These are phyloP conservation scores for Gentiana macrophylla DNA, from an alignment of 257 asterid species.

Conservation along the genomic window DNA sequence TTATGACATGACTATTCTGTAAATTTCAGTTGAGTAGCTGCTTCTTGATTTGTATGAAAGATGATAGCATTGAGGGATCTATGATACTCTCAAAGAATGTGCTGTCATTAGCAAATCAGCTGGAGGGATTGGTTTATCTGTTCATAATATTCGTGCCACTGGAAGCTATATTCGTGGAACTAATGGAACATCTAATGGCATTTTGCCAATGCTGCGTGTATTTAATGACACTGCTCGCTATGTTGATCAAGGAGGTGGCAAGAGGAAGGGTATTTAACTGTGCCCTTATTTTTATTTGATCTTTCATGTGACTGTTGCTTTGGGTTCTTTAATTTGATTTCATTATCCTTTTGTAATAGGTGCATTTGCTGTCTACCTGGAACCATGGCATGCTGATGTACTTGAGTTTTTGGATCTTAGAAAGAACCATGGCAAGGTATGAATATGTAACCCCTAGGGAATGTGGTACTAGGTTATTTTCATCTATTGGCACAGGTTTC, in stretches of 20 bases:
- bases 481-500: too few relatives aligned
- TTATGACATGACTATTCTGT: conserved; percentile 3
- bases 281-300: not conserved
- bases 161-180: conserved; percentile 99
- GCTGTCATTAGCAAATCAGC: conserved; percentile 99
- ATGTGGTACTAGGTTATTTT: not conserved
- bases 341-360: conserved; percentile 29
- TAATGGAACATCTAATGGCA: conserved; percentile 91
- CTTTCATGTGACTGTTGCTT: not conserved
- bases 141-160: conserved; percentile 90
- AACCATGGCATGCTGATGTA: conserved; percentile 97
- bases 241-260: conserved; percentile 99
- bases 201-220: conserved; percentile 93
- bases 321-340: conserved; percentile 4
- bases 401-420: conserved; percentile 83
- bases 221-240: conserved; percentile 82
- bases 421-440: conserved; percentile 95
- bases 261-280: conserved; percentile 62
- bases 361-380: conserved; percentile 96
- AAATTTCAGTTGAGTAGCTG: conserved; percentile 82
- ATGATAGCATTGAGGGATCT: conserved; percentile 92
- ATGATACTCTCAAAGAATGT: conserved; percentile 90
- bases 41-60: conserved; percentile 93
- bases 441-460: not conserved
- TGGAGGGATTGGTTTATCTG: conserved; percentile 92